phyloP scores from a whole-genome alignment of 73 alveolate genomes.

The Stentor roeselii region DNA sequence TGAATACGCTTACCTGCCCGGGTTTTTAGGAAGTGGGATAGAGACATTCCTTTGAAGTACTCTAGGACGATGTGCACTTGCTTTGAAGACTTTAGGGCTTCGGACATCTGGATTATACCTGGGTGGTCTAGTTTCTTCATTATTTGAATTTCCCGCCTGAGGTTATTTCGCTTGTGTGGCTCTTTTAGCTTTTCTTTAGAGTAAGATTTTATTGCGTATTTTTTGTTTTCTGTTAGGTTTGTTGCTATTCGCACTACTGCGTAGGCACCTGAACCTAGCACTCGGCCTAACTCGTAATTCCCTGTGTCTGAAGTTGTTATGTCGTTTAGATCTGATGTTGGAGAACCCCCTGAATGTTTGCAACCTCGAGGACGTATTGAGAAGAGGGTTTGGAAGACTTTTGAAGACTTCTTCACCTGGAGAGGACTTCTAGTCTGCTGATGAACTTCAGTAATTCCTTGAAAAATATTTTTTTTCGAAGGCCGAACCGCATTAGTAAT shows the following conservation, averaged over 20 bases:
- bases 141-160: constrained; percentile 52
- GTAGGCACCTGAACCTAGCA: constrained; percentile 73
- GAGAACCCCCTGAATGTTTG: background rate
- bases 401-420: background rate
- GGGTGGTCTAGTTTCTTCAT: constrained; percentile 69
- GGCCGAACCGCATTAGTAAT: background rate
- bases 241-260: constrained; percentile 57
- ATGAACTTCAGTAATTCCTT: background rate
- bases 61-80: constrained; percentile 82
- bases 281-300: background rate
- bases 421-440: background rate
- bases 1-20: constrained; percentile 61
- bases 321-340: constrained; percentile 18
- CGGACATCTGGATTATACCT: constrained; percentile 65
- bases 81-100: constrained; percentile 63
- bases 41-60: constrained; percentile 74
- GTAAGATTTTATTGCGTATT: constrained; percentile 50
- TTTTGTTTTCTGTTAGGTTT: constrained; percentile 35
- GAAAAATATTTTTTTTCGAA: background rate
- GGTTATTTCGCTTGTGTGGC: constrained; percentile 45
- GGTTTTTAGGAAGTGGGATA: constrained; percentile 61
- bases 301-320: background rate
- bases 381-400: background rate
- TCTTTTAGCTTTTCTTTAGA: constrained; percentile 47
- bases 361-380: background rate